Base-by-base conservation (phyloP, 2,329 filamentous ascomycete species). In the Aureobasidium sp. region DNA sequence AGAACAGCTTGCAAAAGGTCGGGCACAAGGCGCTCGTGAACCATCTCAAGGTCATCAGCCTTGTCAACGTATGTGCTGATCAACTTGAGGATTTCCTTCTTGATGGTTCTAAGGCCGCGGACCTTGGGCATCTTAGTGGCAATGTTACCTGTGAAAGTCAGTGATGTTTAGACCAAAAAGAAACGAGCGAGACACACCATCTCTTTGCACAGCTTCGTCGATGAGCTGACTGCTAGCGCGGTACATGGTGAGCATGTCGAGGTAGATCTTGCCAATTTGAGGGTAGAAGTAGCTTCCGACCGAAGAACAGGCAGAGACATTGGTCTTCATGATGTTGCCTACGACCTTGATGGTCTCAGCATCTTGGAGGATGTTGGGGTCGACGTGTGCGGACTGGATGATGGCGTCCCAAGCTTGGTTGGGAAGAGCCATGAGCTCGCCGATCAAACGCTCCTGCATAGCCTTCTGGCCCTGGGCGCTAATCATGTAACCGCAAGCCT, bases 251-350 rank as follows among this genome's bases (percentile, higher is more conserved):
- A 99, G 80, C 93, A 99, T 97, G 73, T 99, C 94, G 68, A 95
- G 87, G 75, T 97, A 99, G 68, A 99, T 97, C 62, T 91, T 88
- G 44, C 93, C 94, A 69, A 99, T 96, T 74, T 99, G 94, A 14
- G 94, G 93, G 72, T 96, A 97, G 76, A 99, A 99, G 77, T 97
- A 99, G 58, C 90, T 87, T 37, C 95, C 94, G 63, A 99, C 94
- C 0, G 94, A 97, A 39, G 90, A 90, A 75, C 94, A 99, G 39
- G 94, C 94, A n/a, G 95, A 93, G 5, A 99, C 94, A 70, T 99
- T 99, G 0, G 94, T 99, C 84, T 99, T 99, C 94, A 99, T 99
- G 73, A 99, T 97, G 77, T 99, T 99, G 67, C 94, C 94, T 65
- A 99, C 92, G 68, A 99, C 87, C 80, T 99, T 99, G 79, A 99